These are phyloP conservation scores for Pseudotulostoma volvatum DNA, from an alignment of 495 filamentous ascomycete species.

Conservation along the genomic window DNA sequence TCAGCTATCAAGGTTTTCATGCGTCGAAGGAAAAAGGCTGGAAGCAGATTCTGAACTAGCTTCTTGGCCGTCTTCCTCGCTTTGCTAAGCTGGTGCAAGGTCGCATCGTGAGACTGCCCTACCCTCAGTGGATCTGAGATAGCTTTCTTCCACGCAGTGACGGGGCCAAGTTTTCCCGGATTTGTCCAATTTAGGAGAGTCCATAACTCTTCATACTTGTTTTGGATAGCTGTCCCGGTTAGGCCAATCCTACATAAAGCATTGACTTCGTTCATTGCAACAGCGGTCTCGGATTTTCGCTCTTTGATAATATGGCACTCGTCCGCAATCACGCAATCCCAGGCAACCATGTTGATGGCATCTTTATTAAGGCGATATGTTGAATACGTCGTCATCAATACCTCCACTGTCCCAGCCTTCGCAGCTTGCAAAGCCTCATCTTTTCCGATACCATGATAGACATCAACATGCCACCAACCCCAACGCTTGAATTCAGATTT, in stretches of 20 bases:
- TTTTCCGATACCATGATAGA: conserved; percentile 63
- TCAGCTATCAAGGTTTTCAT: conserved; percentile 88
- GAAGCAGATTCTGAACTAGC: conserved; percentile 75
- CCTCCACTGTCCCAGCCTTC: conserved; percentile 57
- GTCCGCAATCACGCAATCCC: conserved; percentile 96
- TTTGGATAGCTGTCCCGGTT: conserved; percentile 94
- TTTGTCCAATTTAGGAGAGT: conserved; percentile 94
- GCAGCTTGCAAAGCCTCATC: conserved; percentile 60
- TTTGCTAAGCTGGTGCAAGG: conserved; percentile 58
- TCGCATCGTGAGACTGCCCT: conserved; percentile 91
- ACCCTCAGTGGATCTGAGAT: conserved; percentile 68
- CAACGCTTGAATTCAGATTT: conserved; percentile 66
- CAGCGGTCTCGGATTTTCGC: conserved; percentile 54
- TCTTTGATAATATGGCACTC: conserved; percentile 93
- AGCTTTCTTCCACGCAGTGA: conserved; percentile 57
- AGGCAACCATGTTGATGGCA: conserved; percentile 67
- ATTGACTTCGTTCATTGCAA: conserved; percentile 83
- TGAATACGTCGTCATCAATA: conserved; percentile 84
- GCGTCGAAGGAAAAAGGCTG: conserved; percentile 78
- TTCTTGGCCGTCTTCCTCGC: conserved; percentile 72
- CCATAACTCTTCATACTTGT: conserved; percentile 96
- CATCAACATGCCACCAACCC: conserved; percentile 89
- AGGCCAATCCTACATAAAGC: conserved; percentile 84
- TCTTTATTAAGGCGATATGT: conserved; percentile 68
- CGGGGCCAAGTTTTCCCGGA: conserved; percentile 68